Evolutionary conservation across 2,329 filamentous ascomycete species (phyloP).

Genomic region (Verticillium nubilum): DNA sequence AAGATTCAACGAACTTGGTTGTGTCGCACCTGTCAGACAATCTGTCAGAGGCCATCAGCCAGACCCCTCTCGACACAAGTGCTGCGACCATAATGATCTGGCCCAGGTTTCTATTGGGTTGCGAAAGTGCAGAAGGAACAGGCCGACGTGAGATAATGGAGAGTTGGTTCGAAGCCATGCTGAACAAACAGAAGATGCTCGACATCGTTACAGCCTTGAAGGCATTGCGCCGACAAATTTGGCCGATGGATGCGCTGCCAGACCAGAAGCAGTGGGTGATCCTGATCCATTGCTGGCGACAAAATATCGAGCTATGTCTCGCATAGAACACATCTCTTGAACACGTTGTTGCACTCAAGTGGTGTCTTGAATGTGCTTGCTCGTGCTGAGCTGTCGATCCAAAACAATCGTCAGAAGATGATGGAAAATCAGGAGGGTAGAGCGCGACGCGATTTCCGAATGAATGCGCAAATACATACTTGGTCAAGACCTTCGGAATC

Average conservation of each 20-base stretch:
- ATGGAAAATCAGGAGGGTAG: too few relatives aligned
- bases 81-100: conserved; percentile 9
- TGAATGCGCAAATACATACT: too few relatives aligned
- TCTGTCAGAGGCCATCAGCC: neutral
- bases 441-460: too few relatives aligned
- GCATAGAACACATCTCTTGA: neutral
- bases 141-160: neutral
- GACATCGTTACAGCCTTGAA: conserved; percentile 2
- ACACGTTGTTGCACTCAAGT: too few relatives aligned
- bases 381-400: too few relatives aligned
- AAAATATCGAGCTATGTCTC: neutral
- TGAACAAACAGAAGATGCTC: conserved; percentile 5
- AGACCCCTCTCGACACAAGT: conserved; percentile 1
- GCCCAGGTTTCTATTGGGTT: conserved; percentile 6
- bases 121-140: conserved; percentile 1
- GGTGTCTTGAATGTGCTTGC: too few relatives aligned
- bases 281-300: neutral
- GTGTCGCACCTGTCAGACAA: neutral
- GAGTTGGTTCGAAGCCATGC: neutral
- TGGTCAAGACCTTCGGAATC: too few relatives aligned
- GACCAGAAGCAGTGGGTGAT: neutral
- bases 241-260: conserved; percentile 3
- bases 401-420: too few relatives aligned
- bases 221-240: neutral
- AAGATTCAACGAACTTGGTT: neutral